These are phyloP conservation scores for Penicillium sumatraense DNA, from an alignment of 2,329 filamentous ascomycete species.

Conservation along the genomic window DNA sequence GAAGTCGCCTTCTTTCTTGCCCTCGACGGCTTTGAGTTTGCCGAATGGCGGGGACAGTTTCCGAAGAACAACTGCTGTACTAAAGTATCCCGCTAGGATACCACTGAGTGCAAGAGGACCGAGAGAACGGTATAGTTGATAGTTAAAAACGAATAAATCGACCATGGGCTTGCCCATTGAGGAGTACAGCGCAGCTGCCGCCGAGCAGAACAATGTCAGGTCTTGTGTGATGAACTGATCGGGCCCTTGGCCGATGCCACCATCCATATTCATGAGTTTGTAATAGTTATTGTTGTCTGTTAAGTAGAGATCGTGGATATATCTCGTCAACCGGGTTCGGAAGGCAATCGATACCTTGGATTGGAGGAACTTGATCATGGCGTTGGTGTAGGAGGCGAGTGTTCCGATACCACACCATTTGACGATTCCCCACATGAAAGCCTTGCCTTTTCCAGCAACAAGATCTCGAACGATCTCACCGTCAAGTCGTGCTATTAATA, in stretches of 20 bases:
- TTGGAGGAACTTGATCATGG: conserved; percentile 98
- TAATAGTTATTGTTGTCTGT: conserved; percentile 97
- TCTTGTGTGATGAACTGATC: conserved; percentile 99
- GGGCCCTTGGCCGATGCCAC: conserved; percentile 85
- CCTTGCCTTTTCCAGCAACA: conserved; percentile 89
- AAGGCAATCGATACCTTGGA: conserved; percentile 98
- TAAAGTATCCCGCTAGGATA: conserved; percentile 88
- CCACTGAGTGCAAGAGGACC: conserved; percentile 86
- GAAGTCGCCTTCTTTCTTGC: conserved; percentile 93
- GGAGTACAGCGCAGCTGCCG: conserved; percentile 90
- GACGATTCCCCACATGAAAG: conserved; percentile 83
- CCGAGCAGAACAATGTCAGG: conserved; percentile 90
- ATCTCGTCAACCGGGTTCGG: conserved; percentile 88
- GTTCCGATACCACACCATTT: conserved; percentile 97
- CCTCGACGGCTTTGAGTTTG: conserved; percentile 94
- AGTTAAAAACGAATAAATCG: conserved; percentile 98
- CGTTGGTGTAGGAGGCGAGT: conserved; percentile 95
- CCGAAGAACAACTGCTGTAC: conserved; percentile 87
- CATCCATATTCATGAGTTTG: conserved; percentile 89
- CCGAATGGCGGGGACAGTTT: conserved; percentile 93
- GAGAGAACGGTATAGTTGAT: conserved; percentile 89
- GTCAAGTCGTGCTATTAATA: conserved; percentile 89
- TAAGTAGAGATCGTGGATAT: conserved; percentile 96
- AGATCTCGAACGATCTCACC: conserved; percentile 95
- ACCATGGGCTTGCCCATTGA: conserved; percentile 97